Percentiles rank a stretch among this genome's conserved stretches.
Evolutionary conservation across 495 filamentous ascomycete genomes (phyloP).

Genomic region (Aspergillus sclerotioniger): DNA sequence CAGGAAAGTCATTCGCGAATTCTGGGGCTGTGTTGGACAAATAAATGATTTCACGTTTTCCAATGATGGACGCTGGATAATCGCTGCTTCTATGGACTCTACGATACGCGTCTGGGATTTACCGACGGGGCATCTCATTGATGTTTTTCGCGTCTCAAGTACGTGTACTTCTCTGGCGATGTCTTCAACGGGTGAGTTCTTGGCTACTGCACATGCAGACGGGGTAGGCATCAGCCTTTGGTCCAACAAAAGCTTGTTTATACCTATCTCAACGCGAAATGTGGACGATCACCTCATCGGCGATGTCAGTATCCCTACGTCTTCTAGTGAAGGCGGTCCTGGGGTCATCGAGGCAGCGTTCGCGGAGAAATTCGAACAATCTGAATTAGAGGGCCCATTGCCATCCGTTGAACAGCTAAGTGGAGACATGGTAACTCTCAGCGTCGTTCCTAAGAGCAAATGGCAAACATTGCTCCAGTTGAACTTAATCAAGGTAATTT

Average conservation of each 20-base stretch:
- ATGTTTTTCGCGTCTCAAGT: slow-evolving; percentile 72
- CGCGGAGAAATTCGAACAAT: slow-evolving; percentile 46
- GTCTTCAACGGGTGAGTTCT: slow-evolving; percentile 84
- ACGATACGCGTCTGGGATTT: slow-evolving; percentile 90
- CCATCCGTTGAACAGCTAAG: slow-evolving; percentile 71
- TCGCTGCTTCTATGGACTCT: slow-evolving; percentile 81
- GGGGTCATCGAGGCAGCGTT: slow-evolving; percentile 71
- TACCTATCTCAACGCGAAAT: slow-evolving; percentile 76
- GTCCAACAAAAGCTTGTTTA: slow-evolving; percentile 90
- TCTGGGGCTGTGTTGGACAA: slow-evolving; percentile 81
- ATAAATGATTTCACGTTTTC: slow-evolving; percentile 91
- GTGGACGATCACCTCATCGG: slow-evolving; percentile 73
- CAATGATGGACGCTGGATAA: slow-evolving; percentile 88
- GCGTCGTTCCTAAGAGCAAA: slow-evolving; percentile 78
- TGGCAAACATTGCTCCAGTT: slow-evolving; percentile 95
- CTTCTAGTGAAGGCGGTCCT: slow-evolving; percentile 80
- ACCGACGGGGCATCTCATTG: slow-evolving; percentile 90
- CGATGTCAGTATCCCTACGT: slow-evolving; percentile 60
- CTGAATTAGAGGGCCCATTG: slow-evolving; percentile 46
- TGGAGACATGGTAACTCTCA: slow-evolving; percentile 78
- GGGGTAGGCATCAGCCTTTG: slow-evolving; percentile 88
- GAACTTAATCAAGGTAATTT: slow-evolving; percentile 70
- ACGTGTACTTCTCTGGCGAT: slow-evolving; percentile 82
- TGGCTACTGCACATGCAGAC: slow-evolving; percentile 83
- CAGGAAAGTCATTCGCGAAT: slow-evolving; percentile 82